Evolutionary conservation across 768 basidiomycete species (phyloP), one percentile per base, ranked within the genome.

Genomic region (Mycena filopes): DNA sequence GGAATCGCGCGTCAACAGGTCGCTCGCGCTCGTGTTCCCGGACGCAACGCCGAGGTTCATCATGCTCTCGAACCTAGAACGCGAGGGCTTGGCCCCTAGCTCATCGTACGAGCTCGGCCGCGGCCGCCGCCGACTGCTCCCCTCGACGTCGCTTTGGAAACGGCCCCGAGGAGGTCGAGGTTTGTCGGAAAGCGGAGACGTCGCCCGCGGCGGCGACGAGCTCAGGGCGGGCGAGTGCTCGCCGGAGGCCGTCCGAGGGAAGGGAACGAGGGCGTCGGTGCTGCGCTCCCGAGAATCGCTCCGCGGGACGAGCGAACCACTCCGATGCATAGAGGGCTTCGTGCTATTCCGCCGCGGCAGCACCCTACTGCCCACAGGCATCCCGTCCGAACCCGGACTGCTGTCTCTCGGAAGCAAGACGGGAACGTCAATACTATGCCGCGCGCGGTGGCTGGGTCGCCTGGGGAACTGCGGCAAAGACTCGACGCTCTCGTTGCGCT

Each of bases 91-190:
- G 49, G 76, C 80, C 18, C 87, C 87, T 61, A 87, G 76, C 60
- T 90, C 93, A 70, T 92, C 93, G 64, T 86, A 86, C 62, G 91
- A 91, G 70, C 78, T 87, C 18, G 90, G 90, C 42, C 90, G 81
- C 18, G 82, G 82, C 33, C 86, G 83, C 58, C 86, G 79, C 60
- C 86, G 80, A 57, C 80, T 86, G 5, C 82, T 75, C 11, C 87
- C 87, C 70, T 91, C 90, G 57, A 90, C 78, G 69, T 93, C 92
- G 71, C 89, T 92, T 73, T 91, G 88, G 79, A 92, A 90, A 33
- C 91, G 86, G 20, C 88, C 86, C 23, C 92, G 85, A 43, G 81
- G 83, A 26, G 75, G 71, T 18, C 83, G 80, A 26, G 79, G 81
- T 56, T 76, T 78, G 45, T 84, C 81, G 57, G 70, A 65, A 25